Conservation (phyloP, 1,284 basidiomycete genomes). For the Pseudozyma thailandica region DNA sequence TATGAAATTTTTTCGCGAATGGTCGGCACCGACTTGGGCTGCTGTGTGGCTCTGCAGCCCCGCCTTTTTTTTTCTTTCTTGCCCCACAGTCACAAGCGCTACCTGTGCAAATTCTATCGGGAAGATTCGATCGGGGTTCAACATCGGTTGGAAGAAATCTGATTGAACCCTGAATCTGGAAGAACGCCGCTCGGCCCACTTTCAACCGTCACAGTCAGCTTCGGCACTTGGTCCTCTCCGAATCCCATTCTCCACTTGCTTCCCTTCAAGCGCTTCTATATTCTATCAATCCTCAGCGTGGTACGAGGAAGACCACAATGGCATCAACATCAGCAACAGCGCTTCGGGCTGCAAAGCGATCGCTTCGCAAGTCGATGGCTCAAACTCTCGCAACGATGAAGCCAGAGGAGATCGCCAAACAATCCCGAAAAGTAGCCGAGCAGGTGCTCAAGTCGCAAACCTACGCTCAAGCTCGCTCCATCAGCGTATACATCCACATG, state of each 20-base stretch:
- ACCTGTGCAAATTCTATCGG: not conserved
- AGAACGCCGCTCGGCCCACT: not conserved
- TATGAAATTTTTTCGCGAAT: slow-evolving; percentile 19
- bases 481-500: slow-evolving; percentile 69
- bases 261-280: not conserved
- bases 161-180: not conserved
- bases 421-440: slow-evolving; percentile 46
- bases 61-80: slow-evolving; percentile 1
- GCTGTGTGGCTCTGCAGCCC: not conserved
- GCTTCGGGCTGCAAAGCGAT: slow-evolving; percentile 55
- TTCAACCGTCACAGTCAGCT: too few species aligned
- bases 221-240: too few species aligned
- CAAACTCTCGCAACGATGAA: slow-evolving; percentile 38
- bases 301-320: not conserved
- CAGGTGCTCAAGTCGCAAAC: slow-evolving; percentile 61
- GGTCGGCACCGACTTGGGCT: slow-evolving; percentile 14
- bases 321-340: slow-evolving; percentile 17
- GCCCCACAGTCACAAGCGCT: slow-evolving; percentile 3
- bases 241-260: not conserved
- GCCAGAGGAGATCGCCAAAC: slow-evolving; percentile 25
- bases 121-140: slow-evolving; percentile 1
- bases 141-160: not conserved
- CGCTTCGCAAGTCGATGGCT: slow-evolving; percentile 58
- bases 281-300: not conserved
- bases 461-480: slow-evolving; percentile 55